Conservation (phyloP, 2,329 filamentous ascomycete species). For the Davidsoniella australis region DNA sequence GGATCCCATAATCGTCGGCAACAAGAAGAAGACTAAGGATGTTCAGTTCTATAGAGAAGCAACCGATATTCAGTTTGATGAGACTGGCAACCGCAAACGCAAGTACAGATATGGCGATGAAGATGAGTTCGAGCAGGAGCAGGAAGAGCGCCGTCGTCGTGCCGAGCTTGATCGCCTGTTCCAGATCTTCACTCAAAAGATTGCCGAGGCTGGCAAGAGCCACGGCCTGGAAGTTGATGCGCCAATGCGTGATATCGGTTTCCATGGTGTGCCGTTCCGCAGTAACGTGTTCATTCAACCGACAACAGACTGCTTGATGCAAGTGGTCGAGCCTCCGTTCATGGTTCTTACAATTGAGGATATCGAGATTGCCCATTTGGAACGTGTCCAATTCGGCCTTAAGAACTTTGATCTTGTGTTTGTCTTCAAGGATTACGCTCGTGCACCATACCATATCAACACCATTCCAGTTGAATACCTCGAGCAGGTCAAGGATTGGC, state of each 20-base stretch:
- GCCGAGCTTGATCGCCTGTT: slow-evolving; percentile 91
- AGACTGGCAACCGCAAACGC: slow-evolving; percentile 93
- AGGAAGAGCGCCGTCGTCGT: slow-evolving; percentile 81
- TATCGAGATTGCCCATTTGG: slow-evolving; percentile 88
- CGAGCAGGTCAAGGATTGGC: slow-evolving; percentile 92
- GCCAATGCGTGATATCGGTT: slow-evolving; percentile 88
- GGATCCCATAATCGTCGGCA: slow-evolving; percentile 94
- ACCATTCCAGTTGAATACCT: slow-evolving; percentile 92
- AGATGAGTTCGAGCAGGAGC: slow-evolving; percentile 95
- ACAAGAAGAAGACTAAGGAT: slow-evolving; percentile 95
- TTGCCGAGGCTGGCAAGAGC: slow-evolving; percentile 82
- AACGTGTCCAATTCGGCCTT: slow-evolving; percentile 88
- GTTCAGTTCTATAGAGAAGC: slow-evolving; percentile 97
- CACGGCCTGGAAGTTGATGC: slow-evolving; percentile 89
- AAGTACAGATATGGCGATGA: slow-evolving; percentile 97
- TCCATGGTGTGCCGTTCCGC: slow-evolving; percentile 89
- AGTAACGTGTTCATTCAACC: slow-evolving; percentile 93
- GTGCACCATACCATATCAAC: slow-evolving; percentile 86
- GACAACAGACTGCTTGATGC: slow-evolving; percentile 90
- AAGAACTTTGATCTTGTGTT: slow-evolving; percentile 99
- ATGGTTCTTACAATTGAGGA: slow-evolving; percentile 90
- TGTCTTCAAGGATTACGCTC: slow-evolving; percentile 91
- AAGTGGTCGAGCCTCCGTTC: slow-evolving; percentile 92
- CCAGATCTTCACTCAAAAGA: slow-evolving; percentile 92
- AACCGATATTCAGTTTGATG: slow-evolving; percentile 96